phyloP scores from a whole-genome alignment of 768 basidiomycete genomes.

The Cantharellus anzutake region DNA sequence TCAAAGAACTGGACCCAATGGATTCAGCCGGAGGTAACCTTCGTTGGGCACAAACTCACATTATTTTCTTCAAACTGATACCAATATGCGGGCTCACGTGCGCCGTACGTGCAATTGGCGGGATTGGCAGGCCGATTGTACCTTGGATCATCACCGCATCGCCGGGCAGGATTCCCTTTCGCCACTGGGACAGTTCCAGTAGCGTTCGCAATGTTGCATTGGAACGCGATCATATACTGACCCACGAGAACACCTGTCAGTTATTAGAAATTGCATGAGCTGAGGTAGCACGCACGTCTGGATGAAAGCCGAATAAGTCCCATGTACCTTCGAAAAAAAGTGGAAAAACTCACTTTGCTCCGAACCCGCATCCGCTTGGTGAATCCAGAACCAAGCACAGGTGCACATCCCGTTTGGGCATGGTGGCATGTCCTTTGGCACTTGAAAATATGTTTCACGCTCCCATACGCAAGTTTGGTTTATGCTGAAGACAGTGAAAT shows the following conservation, averaged over 20 bases:
- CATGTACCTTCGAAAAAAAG: background rate
- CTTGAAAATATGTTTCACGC: constrained; percentile 46
- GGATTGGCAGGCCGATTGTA: constrained; percentile 28
- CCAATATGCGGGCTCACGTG: constrained; percentile 55
- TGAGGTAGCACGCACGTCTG: background rate
- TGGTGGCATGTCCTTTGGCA: constrained; percentile 47
- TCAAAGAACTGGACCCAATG: constrained; percentile 38
- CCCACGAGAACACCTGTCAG: background rate
- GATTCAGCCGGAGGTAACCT: background rate
- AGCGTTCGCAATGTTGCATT: constrained; percentile 38
- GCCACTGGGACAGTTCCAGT: constrained; percentile 35
- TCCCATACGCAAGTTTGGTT: constrained; percentile 62
- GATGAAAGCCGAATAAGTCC: background rate
- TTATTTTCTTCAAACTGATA: constrained; percentile 42
- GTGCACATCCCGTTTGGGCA: constrained; percentile 42
- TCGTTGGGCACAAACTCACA: constrained; percentile 17
- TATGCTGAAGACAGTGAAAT: constrained; percentile 55
- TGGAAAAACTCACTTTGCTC: constrained; percentile 5
- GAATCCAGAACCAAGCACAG: constrained; percentile 62
- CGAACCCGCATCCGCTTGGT: constrained; percentile 19
- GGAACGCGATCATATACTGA: constrained; percentile 54
- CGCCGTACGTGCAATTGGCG: constrained; percentile 54
- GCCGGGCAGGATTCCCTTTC: constrained; percentile 27
- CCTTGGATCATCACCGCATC: constrained; percentile 40
- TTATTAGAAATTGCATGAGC: constrained; percentile 9